phyloP scores from a whole-genome alignment of 2,329 filamentous ascomycete genomes.

The Plectosphaerella cucumerina region DNA sequence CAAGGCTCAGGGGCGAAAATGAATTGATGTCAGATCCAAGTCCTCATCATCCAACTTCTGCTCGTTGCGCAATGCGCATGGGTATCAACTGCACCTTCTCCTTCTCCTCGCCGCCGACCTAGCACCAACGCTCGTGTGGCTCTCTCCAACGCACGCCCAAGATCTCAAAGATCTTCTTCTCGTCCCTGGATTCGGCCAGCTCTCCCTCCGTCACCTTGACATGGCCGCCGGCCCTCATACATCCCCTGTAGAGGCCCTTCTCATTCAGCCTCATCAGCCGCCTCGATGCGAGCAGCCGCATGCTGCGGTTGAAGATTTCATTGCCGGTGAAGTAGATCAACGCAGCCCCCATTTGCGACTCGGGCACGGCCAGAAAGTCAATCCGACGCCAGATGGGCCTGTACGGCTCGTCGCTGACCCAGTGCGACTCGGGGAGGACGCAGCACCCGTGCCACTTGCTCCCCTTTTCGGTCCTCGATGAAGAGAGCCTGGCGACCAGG shows the following conservation, averaged over 20 bases:
- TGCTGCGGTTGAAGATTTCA: slow-evolving; percentile 87
- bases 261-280: slow-evolving; percentile 86
- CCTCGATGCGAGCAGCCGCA: slow-evolving; percentile 73
- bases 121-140: slow-evolving; percentile 73
- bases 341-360: slow-evolving; percentile 74
- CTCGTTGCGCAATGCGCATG: background rate
- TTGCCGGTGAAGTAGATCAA: slow-evolving; percentile 96
- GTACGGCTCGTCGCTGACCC: slow-evolving; percentile 26
- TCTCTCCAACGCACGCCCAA: slow-evolving; percentile 82
- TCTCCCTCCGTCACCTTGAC: slow-evolving; percentile 63
- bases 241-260: slow-evolving; percentile 69
- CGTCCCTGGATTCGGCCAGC: slow-evolving; percentile 69
- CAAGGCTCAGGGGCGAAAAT: no score
- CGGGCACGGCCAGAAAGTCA: slow-evolving; percentile 80
- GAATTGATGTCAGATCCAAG: background rate
- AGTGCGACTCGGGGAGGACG: slow-evolving; percentile 50
- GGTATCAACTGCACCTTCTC: background rate
- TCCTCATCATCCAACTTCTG: slow-evolving; percentile 15
- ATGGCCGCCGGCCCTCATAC: slow-evolving; percentile 54
- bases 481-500: slow-evolving; percentile 65
- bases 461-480: slow-evolving; percentile 36
- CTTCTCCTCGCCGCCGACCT: background rate
- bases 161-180: slow-evolving; percentile 76
- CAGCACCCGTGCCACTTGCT: slow-evolving; percentile 90
- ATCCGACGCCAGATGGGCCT: slow-evolving; percentile 69